Conservation (phyloP, 345 rosid species). For the Citrus sinensis region DVS_A1.0 CM039169.1:33845001-33845500, state of each 20-base stretch:
- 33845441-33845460: constrained; percentile 68
- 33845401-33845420: constrained; percentile 70
- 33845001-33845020: background rate
- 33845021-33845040: background rate
- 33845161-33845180: constrained; percentile 46
- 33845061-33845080: background rate
- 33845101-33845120: constrained; percentile 19
- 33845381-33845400: constrained; percentile 62
- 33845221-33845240: constrained; percentile 70
- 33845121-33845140: constrained; percentile 41
- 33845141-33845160: constrained; percentile 46
- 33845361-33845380: background rate
- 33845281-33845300: constrained; percentile 76
- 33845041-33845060: background rate
- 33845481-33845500: background rate
- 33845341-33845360: background rate
- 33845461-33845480: constrained; percentile 68
- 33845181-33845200: constrained; percentile 64
- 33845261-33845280: constrained; percentile 57
- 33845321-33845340: background rate
- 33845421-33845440: constrained; percentile 67
- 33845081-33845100: constrained; percentile 10
- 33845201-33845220: constrained; percentile 67
- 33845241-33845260: constrained; percentile 55
- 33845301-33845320: constrained; percentile 5